A percentile compares a stretch with the other conserved stretches of the same genome.
phyloP scores from a whole-genome alignment of 140 eudicot species.

The Anethum foeniculum region DNA sequence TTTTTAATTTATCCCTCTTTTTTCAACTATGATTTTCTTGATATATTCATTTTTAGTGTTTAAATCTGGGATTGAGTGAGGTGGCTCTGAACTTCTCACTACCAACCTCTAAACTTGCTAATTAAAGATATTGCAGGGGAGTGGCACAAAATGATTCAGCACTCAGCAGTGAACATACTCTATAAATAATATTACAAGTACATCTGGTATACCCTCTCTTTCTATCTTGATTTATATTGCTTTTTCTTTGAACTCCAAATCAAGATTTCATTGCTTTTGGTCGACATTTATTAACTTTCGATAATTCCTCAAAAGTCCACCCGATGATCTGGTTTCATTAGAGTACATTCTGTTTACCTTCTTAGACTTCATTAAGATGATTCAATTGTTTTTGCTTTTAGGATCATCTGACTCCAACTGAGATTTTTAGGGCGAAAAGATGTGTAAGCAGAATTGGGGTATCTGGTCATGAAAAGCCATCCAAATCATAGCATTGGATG shows the following conservation, averaged over 20 bases:
- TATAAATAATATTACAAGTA: background rate
- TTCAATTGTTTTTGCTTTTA: too few species aligned
- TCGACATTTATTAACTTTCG: too few species aligned
- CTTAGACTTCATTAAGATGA: background rate
- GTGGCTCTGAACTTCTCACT: background rate
- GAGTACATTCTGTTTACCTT: too few species aligned
- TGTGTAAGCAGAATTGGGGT: too few species aligned
- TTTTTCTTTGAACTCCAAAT: background rate
- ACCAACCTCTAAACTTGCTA: background rate
- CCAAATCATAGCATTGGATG: too few species aligned
- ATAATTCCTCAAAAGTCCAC: background rate
- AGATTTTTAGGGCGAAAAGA: too few species aligned
- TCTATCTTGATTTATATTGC: too few species aligned
- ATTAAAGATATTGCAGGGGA: background rate
- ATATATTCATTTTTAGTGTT: too few species aligned
- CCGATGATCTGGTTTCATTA: background rate
- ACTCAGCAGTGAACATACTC: background rate
- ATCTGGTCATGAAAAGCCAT: too few species aligned
- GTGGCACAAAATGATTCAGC: background rate
- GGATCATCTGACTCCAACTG: too few species aligned
- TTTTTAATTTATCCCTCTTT: background rate
- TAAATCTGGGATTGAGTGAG: background rate
- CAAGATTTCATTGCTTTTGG: background rate
- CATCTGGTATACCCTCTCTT: background rate
- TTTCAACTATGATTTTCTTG: background rate